These are phyloP conservation scores for Cercospora berteroae DNA, from an alignment of 2,329 filamentous ascomycete species.

Conservation along the genomic window DNA sequence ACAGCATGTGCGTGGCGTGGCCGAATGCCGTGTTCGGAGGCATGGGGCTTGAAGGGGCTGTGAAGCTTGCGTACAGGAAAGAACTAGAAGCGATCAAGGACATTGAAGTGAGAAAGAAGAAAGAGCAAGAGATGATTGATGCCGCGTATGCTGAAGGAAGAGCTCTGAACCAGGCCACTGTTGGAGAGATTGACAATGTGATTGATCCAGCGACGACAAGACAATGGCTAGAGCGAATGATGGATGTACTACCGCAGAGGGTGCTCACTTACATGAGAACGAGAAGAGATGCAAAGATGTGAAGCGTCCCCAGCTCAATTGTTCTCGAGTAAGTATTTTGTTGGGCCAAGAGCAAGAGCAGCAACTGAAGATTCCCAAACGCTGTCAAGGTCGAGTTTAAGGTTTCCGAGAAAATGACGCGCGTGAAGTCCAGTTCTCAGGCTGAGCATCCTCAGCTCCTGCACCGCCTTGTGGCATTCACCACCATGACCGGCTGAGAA, in stretches of 20 bases:
- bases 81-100: neutral
- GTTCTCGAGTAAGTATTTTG: too few species aligned
- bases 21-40: neutral
- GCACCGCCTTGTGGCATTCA: too few species aligned
- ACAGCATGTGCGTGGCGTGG: neutral
- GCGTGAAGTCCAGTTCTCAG: too few species aligned
- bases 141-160: neutral
- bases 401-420: too few species aligned
- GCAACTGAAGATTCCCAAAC: too few species aligned
- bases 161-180: neutral
- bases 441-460: too few species aligned
- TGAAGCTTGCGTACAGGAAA: neutral
- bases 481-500: too few species aligned
- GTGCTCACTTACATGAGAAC: neutral
- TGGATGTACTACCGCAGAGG: neutral
- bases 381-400: too few species aligned
- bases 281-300: neutral
- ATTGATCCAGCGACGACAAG: neutral
- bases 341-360: too few species aligned
- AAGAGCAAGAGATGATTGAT: neutral
- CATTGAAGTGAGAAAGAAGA: neutral
- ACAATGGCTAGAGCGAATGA: neutral
- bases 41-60: neutral
- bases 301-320: too few species aligned
- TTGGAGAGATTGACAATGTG: neutral